A percentile compares a stretch with the other conserved stretches of the same genome.
phyloP scores from a whole-genome alignment of 345 rosid species.

The Moricandia arvensis region DNA sequence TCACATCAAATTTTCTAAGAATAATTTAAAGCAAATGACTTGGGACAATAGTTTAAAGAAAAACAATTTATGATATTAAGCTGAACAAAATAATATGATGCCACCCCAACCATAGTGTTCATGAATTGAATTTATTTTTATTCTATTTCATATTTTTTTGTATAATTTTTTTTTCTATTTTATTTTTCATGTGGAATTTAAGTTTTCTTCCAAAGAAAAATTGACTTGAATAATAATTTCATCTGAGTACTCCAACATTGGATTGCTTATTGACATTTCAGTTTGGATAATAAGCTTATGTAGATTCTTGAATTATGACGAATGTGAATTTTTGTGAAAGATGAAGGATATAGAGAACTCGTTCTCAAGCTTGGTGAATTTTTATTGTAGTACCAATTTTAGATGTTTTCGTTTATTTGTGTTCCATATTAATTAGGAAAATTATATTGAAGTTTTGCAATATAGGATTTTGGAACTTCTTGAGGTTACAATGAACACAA shows the following conservation, averaged over 20 bases:
- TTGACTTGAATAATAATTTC: background rate
- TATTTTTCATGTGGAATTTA: background rate
- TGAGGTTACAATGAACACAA: background rate
- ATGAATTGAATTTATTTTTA: background rate
- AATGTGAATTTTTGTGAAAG: background rate
- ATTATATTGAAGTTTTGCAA: too few species aligned
- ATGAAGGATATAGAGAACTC: background rate
- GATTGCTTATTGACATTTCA: background rate
- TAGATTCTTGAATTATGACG: background rate
- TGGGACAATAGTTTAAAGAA: background rate
- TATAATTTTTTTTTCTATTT: background rate
- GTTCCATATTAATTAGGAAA: background rate
- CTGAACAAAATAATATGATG: background rate
- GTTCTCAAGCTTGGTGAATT: background rate
- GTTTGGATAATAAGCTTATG: background rate
- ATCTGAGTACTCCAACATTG: background rate
- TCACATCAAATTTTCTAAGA: conserved; percentile 30
- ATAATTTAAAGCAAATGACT: conserved; percentile 19
- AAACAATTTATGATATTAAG: background rate
- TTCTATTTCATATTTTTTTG: background rate
- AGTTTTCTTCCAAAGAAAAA: background rate
- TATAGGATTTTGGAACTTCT: background rate
- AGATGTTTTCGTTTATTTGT: background rate
- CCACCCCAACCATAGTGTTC: background rate
- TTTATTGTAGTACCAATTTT: background rate